Evolutionary conservation across 257 asterid genomes (phyloP), one percentile per base, ranked within the genome.

Genomic region (Cordia subcordata): DNA sequence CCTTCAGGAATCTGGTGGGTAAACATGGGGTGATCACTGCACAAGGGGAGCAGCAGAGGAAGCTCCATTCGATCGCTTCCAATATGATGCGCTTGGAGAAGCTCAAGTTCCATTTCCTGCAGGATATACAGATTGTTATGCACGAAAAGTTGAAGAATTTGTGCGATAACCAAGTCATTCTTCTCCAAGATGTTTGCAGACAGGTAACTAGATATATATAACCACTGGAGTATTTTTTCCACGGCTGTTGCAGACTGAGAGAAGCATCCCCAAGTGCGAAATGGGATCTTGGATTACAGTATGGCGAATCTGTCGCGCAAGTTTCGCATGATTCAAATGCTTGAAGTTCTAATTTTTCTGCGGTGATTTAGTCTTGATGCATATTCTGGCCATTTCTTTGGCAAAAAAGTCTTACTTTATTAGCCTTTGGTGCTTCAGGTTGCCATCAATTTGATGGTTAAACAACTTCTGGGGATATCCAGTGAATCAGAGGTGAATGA

Each of bases 401-500:
- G 27, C 10, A 20, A 40, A 15, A 4, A 39, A n/a, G 53, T 20
- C 14, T 37, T 3, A 3, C 16, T 20, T 19, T 18, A 46, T 38
- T 11, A 3, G 11, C 17, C 6, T 10, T n/a, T 45, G 61, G 32
- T 51, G 19, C 49, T 61, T 46, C 72, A 88, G 96, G 76, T 83
- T 23, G 97, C 97, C 22, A 90, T 90, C 55, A 81, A 85, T 59
- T 72, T 90, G 87, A 90, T 87, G 97, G 97, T 78, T 35, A 90
- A 87, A 78, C 97, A 90, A 74, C 88, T 90, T 32, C 84, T 87
- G 32, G 97, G 97, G 60, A 79, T 80, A 69, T 78, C 94, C 38
- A 79, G 84, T 27, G 95, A 87, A 62, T 73, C 87, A n/a, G 88
- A 90, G 66, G 95, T 90, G 75, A 72, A 81, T 37, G 94, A 79